phyloP scores from a whole-genome alignment of 768 basidiomycete genomes.

The Lentinus tigrinus region DNA sequence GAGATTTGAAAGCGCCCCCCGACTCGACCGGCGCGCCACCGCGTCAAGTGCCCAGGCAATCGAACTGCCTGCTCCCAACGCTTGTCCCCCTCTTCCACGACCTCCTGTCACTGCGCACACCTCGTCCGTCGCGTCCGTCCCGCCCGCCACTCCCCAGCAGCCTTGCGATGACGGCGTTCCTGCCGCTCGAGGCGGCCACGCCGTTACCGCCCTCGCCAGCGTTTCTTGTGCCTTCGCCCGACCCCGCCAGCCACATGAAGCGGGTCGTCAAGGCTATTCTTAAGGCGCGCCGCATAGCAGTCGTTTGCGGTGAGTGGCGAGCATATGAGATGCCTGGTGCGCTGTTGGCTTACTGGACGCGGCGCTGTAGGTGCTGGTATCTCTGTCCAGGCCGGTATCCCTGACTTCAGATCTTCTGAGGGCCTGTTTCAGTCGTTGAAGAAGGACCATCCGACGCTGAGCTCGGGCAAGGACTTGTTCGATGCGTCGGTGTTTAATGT shows the following conservation, averaged over 20 bases:
- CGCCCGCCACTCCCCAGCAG: constrained; percentile 1
- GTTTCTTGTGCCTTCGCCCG: constrained; percentile 50
- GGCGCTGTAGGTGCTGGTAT: constrained; percentile 73
- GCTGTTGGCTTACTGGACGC: background rate
- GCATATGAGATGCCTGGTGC: background rate
- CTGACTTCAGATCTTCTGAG: constrained; percentile 82
- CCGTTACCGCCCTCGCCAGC: constrained; percentile 51
- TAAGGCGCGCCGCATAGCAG: constrained; percentile 81
- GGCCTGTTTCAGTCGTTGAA: constrained; percentile 80
- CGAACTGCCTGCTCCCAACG: constrained; percentile 12
- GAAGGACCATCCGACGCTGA: constrained; percentile 70
- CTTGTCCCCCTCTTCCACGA: constrained; percentile 3
- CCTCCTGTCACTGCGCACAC: constrained; percentile 3
- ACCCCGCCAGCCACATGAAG: constrained; percentile 47
- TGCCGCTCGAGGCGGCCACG: constrained; percentile 54
- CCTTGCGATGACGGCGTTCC: constrained; percentile 56
- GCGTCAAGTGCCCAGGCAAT: constrained; percentile 9
- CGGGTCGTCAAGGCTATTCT: constrained; percentile 64
- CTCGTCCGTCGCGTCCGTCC: constrained; percentile 5
- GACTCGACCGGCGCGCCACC: constrained; percentile 17
- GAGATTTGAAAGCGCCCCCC: too few relatives aligned
- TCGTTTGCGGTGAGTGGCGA: constrained; percentile 70
- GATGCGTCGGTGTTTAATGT: constrained; percentile 90
- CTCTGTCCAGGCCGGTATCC: constrained; percentile 84
- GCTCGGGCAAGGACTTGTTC: constrained; percentile 84